These are phyloP conservation scores for Helicostylum pulchrum DNA, from an alignment of 192 early-diverging fungal species.

Conservation along the genomic window DNA sequence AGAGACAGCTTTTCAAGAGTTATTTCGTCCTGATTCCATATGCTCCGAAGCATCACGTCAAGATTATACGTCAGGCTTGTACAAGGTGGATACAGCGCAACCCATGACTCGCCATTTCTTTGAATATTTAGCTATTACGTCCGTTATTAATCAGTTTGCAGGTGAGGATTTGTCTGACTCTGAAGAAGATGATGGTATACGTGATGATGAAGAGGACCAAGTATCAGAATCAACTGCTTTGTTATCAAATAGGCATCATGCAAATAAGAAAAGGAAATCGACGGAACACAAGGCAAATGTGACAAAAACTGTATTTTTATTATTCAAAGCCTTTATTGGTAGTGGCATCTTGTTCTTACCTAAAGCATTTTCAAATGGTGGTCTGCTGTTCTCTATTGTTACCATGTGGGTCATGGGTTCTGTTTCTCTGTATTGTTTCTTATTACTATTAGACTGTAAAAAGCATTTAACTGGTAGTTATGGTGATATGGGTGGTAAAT, in stretches of 20 bases:
- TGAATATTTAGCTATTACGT: slow-evolving; percentile 39
- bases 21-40: slow-evolving; percentile 19
- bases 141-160: slow-evolving; percentile 45
- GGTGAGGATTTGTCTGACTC: slow-evolving; percentile 44
- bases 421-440: slow-evolving; percentile 62
- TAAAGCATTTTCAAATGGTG: slow-evolving; percentile 71
- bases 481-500: slow-evolving; percentile 63
- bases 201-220: slow-evolving; percentile 27
- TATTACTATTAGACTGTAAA: slow-evolving; percentile 63
- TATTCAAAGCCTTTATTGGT: slow-evolving; percentile 70
- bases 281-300: slow-evolving; percentile 33
- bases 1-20: slow-evolving; percentile 14
- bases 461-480: slow-evolving; percentile 59
- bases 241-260: slow-evolving; percentile 16
- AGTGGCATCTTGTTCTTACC: slow-evolving; percentile 77
- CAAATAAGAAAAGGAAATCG: slow-evolving; percentile 27
- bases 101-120: slow-evolving; percentile 30
- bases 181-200: slow-evolving; percentile 21
- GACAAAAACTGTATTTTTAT: slow-evolving; percentile 42
- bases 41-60: not conserved
- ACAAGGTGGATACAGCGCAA: not conserved
- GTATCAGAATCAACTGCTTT: slow-evolving; percentile 16
- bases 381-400: slow-evolving; percentile 59
- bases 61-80: not conserved
- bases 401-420: slow-evolving; percentile 60